Evolutionary conservation across 805 yeast species (phyloP), one percentile per base, ranked within the genome.

Genomic region (Ogataea zsoltii): DNA sequence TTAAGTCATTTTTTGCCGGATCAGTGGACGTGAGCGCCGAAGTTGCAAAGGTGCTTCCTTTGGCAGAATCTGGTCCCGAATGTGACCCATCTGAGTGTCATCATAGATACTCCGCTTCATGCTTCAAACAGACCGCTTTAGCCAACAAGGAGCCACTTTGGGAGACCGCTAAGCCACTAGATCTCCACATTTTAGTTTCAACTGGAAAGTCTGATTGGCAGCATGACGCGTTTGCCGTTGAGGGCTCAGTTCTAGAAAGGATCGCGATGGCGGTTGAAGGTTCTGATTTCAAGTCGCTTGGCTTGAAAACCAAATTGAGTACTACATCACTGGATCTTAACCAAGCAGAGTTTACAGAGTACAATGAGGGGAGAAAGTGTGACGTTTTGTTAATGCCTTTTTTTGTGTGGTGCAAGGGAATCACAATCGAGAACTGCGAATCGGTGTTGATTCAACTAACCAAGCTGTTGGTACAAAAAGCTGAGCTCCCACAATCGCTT

Each of bases 171-270:
- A 76, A 75, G 50, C 82, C 86, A 1, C 81, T 80, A 35, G 83
- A 82, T 2, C 60, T 85, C 18, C 97, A 91, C 54, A 69, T 89
- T 17, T 67, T 92, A 28, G 82, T 91, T 0, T 85, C 96, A 2
- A 90, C 97, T 0, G 95, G 94, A 10, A 82, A 82, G 54, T 61
- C 77, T 0, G 96, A 92, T 65, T 92, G 99, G 99, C 70, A 67
- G 13, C 92, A 80, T 50, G 86, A 86, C 58, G 88, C 96, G 2
- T 71, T 69, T 28, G 68, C 61, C 50, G 53, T 61, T 46, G 16
- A 59, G 36, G 76, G 76, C 2, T 49, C 67, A 1, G 45, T 66
- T 3, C 45, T 59, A n/a, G 37, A 53, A 5, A 38, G 38, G 53
- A 67, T 64, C 41, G 54, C 28, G 11, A 41, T 37, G 16, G 41